phyloP scores from a whole-genome alignment of 1,284 basidiomycete species.

The Boletus hoseneyae region DNA sequence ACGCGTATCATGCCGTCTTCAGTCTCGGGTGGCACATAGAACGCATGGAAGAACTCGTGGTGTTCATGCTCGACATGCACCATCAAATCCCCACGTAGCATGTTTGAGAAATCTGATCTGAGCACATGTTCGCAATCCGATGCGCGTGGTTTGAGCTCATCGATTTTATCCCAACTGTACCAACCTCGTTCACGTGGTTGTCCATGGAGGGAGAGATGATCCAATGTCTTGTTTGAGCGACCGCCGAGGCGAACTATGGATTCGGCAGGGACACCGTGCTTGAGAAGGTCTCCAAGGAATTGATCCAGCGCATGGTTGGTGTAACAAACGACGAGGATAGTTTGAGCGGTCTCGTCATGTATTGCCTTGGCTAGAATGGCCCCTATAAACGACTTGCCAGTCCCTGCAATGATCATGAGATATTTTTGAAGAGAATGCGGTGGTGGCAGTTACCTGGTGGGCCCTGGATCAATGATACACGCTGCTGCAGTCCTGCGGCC shows the following conservation, averaged over 20 bases:
- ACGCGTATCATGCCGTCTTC: slow-evolving; percentile 44
- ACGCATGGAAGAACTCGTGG: slow-evolving; percentile 42
- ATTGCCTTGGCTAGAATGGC: slow-evolving; percentile 54
- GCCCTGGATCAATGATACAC: slow-evolving; percentile 59
- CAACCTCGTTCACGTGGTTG: slow-evolving; percentile 18
- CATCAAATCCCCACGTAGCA: too few species aligned
- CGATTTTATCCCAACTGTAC: slow-evolving; percentile 38
- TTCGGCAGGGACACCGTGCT: slow-evolving; percentile 45
- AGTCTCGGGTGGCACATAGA: slow-evolving; percentile 38
- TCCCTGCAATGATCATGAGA: slow-evolving; percentile 39
- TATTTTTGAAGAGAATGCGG: background rate
- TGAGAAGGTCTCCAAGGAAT: slow-evolving; percentile 54
- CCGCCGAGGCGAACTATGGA: slow-evolving; percentile 54
- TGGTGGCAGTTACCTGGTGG: slow-evolving; percentile 49
- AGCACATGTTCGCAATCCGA: slow-evolving; percentile 29
- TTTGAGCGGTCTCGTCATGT: slow-evolving; percentile 42
- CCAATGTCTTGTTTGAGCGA: slow-evolving; percentile 45
- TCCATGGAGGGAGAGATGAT: slow-evolving; percentile 39
- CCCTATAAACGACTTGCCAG: slow-evolving; percentile 68
- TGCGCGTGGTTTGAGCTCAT: slow-evolving; percentile 21
- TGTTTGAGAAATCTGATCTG: too few species aligned
- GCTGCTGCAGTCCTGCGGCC: slow-evolving; percentile 46
- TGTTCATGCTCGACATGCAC: slow-evolving; percentile 22
- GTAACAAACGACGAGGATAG: slow-evolving; percentile 60
- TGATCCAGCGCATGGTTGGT: slow-evolving; percentile 65